These are phyloP conservation scores for Trichomonas tenax DNA, from an alignment of 208 protist genomes.

Conservation along the genomic window DNA sequence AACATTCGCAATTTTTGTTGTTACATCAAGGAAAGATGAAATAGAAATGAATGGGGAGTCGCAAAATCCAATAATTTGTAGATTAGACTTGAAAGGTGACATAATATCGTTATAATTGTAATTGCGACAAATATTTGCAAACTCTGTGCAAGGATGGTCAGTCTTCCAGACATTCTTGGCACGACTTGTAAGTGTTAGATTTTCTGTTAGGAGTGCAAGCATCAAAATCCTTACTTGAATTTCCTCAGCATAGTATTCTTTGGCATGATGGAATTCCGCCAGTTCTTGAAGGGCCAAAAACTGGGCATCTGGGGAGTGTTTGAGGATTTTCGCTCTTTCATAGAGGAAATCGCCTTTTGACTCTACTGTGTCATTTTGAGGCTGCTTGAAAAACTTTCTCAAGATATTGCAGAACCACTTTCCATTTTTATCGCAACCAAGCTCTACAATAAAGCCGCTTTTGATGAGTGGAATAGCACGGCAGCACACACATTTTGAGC, in stretches of 20 bases:
- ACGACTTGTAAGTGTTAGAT: neutral
- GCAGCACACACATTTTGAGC: neutral
- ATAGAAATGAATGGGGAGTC: neutral
- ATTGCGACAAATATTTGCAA: neutral
- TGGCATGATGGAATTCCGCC: neutral
- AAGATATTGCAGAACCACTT: neutral
- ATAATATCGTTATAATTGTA: too few relatives aligned
- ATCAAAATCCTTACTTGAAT: neutral
- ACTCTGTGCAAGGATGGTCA: neutral
- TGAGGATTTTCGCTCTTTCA: neutral
- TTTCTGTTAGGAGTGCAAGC: neutral
- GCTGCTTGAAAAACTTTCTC: too few relatives aligned
- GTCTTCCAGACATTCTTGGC: neutral
- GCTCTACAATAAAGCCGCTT: too few relatives aligned
- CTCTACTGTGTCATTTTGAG: neutral
- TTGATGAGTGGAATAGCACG: neutral
- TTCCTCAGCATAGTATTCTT: slow-evolving; percentile 1
- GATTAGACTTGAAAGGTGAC: neutral
- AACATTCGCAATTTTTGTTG: neutral
- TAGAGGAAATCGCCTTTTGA: neutral
- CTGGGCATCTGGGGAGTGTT: neutral
- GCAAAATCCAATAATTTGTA: neutral
- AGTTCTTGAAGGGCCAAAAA: neutral
- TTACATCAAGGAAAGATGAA: neutral
- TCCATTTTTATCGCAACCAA: neutral